phyloP scores from a whole-genome alignment of 306 rosid genomes.

The Citrullus mucosospermus region DNA sequence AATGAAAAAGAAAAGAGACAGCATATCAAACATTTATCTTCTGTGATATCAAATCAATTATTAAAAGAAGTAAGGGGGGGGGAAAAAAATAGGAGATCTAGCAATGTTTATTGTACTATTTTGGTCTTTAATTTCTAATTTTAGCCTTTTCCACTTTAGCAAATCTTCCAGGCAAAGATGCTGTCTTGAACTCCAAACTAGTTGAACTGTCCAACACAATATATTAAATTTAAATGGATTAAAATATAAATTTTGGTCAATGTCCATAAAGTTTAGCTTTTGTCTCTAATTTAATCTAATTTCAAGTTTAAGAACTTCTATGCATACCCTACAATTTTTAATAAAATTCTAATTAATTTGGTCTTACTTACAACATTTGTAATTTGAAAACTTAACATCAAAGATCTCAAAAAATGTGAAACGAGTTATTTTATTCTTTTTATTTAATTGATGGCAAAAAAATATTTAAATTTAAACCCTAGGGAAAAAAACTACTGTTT shows the following conservation, averaged over 20 bases:
- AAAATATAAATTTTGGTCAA: background rate
- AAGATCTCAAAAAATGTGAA: too few relatives aligned
- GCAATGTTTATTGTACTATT: background rate
- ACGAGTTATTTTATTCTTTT: too few relatives aligned
- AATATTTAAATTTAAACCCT: too few relatives aligned
- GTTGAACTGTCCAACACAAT: background rate
- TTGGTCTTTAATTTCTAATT: background rate
- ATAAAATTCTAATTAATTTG: too few relatives aligned
- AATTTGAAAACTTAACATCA: too few relatives aligned
- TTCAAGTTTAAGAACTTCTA: background rate
- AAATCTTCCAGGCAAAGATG: background rate
- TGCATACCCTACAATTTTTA: too few relatives aligned
- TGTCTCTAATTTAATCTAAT: too few relatives aligned
- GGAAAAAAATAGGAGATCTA: background rate
- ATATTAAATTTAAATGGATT: background rate
- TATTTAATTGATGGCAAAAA: too few relatives aligned
- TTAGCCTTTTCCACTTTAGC: background rate
- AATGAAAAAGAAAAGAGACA: background rate
- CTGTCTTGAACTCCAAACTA: background rate
- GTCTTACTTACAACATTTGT: too few relatives aligned
- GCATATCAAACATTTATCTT: background rate
- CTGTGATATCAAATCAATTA: background rate
- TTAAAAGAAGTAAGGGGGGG: background rate
- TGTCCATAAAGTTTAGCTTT: background rate
- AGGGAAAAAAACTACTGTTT: too few relatives aligned